Base-by-base conservation (phyloP, 805 yeast species). In the Myxozyma melibiosi region DNA sequence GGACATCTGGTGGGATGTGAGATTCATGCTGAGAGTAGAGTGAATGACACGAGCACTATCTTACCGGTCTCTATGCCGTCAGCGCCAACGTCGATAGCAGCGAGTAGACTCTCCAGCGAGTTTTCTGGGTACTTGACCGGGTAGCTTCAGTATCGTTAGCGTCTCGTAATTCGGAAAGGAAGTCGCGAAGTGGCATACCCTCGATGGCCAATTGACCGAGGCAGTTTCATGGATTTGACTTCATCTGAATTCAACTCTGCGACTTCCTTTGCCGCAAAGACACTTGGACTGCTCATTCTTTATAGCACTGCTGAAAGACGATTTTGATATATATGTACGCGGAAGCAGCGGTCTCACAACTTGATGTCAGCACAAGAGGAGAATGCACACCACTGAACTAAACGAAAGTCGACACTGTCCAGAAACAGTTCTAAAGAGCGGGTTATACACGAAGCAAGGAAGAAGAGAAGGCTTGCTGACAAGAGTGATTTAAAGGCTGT, bases 81-180 rank as follows among this genome's bases (percentile, higher is more conserved):
- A 8, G 75, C 76, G 6, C 78, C 79, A 13, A 74, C 78, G 16
- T 74, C 76, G n/a, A 75, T 68, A 1, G 83, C 82, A 25, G 76
- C 77, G 14, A 76, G 67, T 64, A 79, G 77, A 0, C 83, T 80
- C 20, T 56, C 55, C 14, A 69, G 37, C 4, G 71, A 66, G 59
- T 70, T 69, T 47, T 69, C 72, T 5, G 71, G 68, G 50, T 57
- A 67, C 22, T 40, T 50, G 8, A 64, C 67, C 7, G 54, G 40
- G 30, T 35, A 55, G n/a, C 61, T 53, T 22, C 16, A 2, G 16
- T 22, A 25, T 34, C 31, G 20, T 2, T 53, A 31, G 25, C 4
- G 16, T 22, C 24, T 34, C 31, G 20, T 2, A 27, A 31, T 40
- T 43, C 14, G n/a, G 8, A 27, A 16, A 35, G 11, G 5, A 20